Evolutionary conservation across 2,329 filamentous ascomycete genomes (phyloP), one percentile per base, ranked within the genome.

Genomic region (Uncinocarpus reesii): DNA sequence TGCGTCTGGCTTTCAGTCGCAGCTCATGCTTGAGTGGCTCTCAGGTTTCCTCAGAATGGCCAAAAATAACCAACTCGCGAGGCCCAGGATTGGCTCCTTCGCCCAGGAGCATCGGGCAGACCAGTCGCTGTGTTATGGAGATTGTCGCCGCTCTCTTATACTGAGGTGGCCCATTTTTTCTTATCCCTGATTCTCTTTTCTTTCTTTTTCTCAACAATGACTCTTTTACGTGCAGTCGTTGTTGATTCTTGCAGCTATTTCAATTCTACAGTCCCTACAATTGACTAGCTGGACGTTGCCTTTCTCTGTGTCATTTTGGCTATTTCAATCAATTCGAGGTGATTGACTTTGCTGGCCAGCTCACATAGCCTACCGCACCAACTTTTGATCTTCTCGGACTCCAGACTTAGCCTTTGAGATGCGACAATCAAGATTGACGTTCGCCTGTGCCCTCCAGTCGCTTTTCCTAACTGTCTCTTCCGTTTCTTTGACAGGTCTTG

Each of bases 11-110:
- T 34, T 24, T 47, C 8, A 7, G 16, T 23, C 34, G 7, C 10
- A 18, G 34, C 45, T 35, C 11, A 16, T 15, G 36, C 8, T 47
- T 16, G 8, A 41, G 45, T 47, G 45, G 45, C 26, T 35, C 45
- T 11, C 13, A 40, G 18, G 0, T 3, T 35, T 41, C 23, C 15
- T 40, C 36, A 23, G 6, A 18, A 41, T 47, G 20, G 36, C 36
- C 20, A 7, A 20, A 24, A 47, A 47, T 26, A 26, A 36, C 24
- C 21, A 10, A 31, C 31, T 38, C 7, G 35, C 15, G 7, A 21
- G 36, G 4, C 10, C 24, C 4, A 11, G 34, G 8, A 7, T 31
- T 40, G 16, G 28, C 31, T 38, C 15, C 35, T 18, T 15, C 16
- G 15, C 24, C 36, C 21, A 41, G 35, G 35, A 34, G 24, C 26